A percentile compares a stretch with the other conserved stretches of the same genome.
These are phyloP conservation scores for Lomentospora prolificans DNA, from an alignment of 2,329 filamentous ascomycete species.

Conservation along the genomic window DNA sequence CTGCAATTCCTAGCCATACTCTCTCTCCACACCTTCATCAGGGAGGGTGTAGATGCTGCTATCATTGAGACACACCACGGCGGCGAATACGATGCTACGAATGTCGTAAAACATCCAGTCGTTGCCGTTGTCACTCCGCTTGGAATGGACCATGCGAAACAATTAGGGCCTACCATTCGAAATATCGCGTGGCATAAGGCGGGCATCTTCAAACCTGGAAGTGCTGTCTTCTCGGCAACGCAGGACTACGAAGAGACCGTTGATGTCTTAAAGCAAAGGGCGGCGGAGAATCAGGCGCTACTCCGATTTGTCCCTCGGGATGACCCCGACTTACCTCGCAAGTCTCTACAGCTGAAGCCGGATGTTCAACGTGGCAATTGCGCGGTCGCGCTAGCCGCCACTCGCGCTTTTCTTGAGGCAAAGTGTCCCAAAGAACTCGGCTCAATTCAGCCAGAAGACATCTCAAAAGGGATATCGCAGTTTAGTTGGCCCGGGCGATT, in stretches of 20 bases:
- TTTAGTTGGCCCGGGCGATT: slow-evolving; percentile 25
- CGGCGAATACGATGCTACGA: slow-evolving; percentile 38
- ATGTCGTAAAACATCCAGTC: slow-evolving; percentile 31
- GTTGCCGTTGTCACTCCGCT: slow-evolving; percentile 34
- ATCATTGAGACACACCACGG: slow-evolving; percentile 35
- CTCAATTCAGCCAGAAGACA: slow-evolving; percentile 8
- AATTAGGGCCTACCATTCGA: slow-evolving; percentile 33
- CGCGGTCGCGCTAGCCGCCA: too few relatives aligned
- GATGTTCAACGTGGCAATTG: too few relatives aligned
- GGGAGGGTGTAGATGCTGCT: slow-evolving; percentile 31
- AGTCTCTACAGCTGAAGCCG: too few relatives aligned
- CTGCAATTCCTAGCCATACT: slow-evolving; percentile 30
- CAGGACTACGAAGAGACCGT: slow-evolving; percentile 17
- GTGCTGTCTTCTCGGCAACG: slow-evolving; percentile 26
- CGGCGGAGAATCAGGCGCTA: slow-evolving; percentile 22
- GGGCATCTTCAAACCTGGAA: slow-evolving; percentile 34
- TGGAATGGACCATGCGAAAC: slow-evolving; percentile 35
- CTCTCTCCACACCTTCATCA: slow-evolving; percentile 33
- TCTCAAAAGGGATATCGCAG: slow-evolving; percentile 16
- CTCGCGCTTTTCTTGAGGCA: too few relatives aligned
- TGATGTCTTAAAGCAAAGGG: slow-evolving; percentile 14
- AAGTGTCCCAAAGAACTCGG: too few relatives aligned
- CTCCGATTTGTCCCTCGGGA: slow-evolving; percentile 13
- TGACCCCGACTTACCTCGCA: too few relatives aligned
- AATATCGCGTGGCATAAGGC: slow-evolving; percentile 42